Evolutionary conservation across 768 basidiomycete species (phyloP), one percentile per base, ranked within the genome.

Genomic region (Leccinum disarticulatum): DNA sequence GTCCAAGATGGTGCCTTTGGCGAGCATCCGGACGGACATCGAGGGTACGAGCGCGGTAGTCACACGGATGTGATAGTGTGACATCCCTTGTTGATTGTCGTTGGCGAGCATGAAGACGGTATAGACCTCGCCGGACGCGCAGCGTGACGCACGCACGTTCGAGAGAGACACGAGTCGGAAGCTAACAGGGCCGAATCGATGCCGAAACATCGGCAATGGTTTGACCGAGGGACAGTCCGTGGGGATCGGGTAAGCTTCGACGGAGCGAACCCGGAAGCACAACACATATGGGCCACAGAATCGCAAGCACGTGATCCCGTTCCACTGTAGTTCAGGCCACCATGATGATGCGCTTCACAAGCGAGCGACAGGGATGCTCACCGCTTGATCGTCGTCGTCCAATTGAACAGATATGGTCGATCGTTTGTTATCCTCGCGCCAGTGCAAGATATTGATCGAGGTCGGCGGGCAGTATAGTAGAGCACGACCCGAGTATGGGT

Each of bases 201-300:
- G 65, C 25, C 51, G 64, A 43, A 69, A 62, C 38, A 63, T 38
- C 36, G 66, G 71, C n/a, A 66, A 41, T 19, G 52, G 33, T 8
- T 35, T 4, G 54, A 60, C 28, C 11, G 52, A 43, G 2, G 27
- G 22, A 53, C 33, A 70, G 63, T 56, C 59, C 11, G 57, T 57
- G 30, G 59, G 65, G 49, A 55, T 54, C 31, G 50, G 69, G 52
- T 28, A 77, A 3, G 84, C 69, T 58, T 86, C 83, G 25, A 87
- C 63, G 1, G 83, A 79, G 6, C 79, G 81, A 1, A 77, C 72
- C 58, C 79, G 83, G 65, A 86, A 78, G 25, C 81, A 76, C 27
- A 87, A 69, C n/a, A 87, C 64, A 55, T 82, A 80, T 0, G 76
- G 72, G 3, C 80, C 83, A 41, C 82, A 73, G 43, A 86, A 75